A percentile compares a stretch with the other conserved stretches of the same genome.
These are phyloP conservation scores for Avena eriantha DNA, from an alignment of 176 grass and related monocot genomes.

Conservation along the genomic window DNA sequence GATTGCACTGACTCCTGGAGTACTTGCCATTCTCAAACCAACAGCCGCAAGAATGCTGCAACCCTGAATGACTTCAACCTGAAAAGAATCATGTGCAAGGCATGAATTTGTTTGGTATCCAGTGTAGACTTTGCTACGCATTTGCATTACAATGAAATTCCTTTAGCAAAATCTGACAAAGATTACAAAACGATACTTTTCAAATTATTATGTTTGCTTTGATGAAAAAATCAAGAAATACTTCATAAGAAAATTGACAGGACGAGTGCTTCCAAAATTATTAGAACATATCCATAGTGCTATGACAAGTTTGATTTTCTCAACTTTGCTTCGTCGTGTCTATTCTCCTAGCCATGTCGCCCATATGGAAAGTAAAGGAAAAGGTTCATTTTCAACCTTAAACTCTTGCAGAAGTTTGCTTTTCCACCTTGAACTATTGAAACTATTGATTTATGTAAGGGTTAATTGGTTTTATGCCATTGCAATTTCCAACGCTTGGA, in stretches of 20 bases:
- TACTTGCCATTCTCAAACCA: slow-evolving; percentile 96
- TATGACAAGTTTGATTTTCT: slow-evolving; percentile 16
- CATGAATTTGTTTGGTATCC: background rate
- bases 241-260: background rate
- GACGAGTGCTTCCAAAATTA: background rate
- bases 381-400: background rate
- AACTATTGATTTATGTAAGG: slow-evolving; percentile 27
- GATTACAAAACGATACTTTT: background rate
- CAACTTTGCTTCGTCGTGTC: background rate
- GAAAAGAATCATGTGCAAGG: slow-evolving; percentile 40
- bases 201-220: background rate
- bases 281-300: background rate
- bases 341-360: slow-evolving; percentile 32
- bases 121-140: background rate
- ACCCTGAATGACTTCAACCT: slow-evolving; percentile 90
- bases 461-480: too few relatives aligned
- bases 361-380: slow-evolving; percentile 3
- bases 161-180: slow-evolving; percentile 12
- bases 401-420: background rate
- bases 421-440: slow-evolving; percentile 1
- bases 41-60: slow-evolving; percentile 98
- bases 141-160: slow-evolving; percentile 27
- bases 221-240: background rate
- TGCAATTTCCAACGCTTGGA: too few relatives aligned
- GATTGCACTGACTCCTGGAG: slow-evolving; percentile 94